phyloP scores from a whole-genome alignment of 2,329 filamentous ascomycete species.

The Microascus cirrosus region DNA sequence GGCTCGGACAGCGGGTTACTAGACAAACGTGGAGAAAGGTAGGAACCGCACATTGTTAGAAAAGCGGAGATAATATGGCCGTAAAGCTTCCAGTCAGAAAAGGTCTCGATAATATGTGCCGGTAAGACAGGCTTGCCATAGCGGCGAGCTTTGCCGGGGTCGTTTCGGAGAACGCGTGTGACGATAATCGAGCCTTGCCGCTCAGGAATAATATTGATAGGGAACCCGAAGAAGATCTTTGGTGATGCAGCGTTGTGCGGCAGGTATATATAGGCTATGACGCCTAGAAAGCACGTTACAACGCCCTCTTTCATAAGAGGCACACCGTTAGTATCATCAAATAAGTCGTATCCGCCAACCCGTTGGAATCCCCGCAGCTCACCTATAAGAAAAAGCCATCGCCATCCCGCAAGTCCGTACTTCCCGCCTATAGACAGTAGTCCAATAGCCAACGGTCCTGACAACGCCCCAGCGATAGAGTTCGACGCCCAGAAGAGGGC shows the following conservation, averaged over 20 bases:
- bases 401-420: constrained; percentile 15
- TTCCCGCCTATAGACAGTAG: constrained; percentile 14
- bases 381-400: constrained; percentile 19
- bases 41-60: constrained; percentile 13
- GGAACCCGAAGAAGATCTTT: constrained; percentile 14
- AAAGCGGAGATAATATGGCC: constrained; percentile 14
- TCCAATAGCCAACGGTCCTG: constrained; percentile 15
- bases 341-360: background rate
- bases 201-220: constrained; percentile 13
- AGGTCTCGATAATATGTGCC: constrained; percentile 14
- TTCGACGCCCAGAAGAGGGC: constrained; percentile 19
- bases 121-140: constrained; percentile 12
- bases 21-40: too few relatives aligned
- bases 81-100: constrained; percentile 16
- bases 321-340: background rate
- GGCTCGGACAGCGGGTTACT: background rate
- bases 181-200: constrained; percentile 15
- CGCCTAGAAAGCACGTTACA: constrained; percentile 13
- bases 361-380: constrained; percentile 1
- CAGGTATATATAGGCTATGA: constrained; percentile 15
- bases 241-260: constrained; percentile 14
- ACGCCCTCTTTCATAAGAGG: constrained; percentile 12
- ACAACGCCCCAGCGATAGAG: constrained; percentile 14
- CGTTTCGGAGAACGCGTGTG: constrained; percentile 16
- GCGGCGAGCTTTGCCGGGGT: constrained; percentile 15